Base-by-base conservation (phyloP, 192 early-diverging fungal genomes). In the Allomyces arbusculus region DNA sequence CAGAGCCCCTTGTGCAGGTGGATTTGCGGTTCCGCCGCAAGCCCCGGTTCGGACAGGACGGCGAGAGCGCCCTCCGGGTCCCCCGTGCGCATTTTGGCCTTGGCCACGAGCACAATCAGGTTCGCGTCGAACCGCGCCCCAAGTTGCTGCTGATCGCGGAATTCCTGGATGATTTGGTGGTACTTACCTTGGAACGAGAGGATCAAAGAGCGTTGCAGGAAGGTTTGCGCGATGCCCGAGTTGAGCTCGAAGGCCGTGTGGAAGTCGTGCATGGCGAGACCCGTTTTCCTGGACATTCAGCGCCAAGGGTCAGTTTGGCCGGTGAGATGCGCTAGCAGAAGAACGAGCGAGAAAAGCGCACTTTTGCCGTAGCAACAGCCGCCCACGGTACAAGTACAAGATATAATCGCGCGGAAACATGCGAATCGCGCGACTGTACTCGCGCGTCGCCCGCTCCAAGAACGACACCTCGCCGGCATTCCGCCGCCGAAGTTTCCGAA, bases 211-310 rank as follows among this genome's bases (percentile, higher is more conserved):
- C 80, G 58, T 71, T 76, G 67, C 28, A 55, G 61, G 61, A 79
- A 79, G 19, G 80, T 82, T 63, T 82, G 78, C 10, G 80, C 80
- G 43, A 82, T 82, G 16, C 74, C 69, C 19, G 80, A 67, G 66
- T 80, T 82, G 25, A 82, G 68, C 45, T 79, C 80, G 72, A 82
- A 82, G 0, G 80, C 80, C 7, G 78, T 67, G 44, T 80, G 78
- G 62, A 82, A 82, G 58, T 82, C 78, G 61, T 73, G 67, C 9
- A 76, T 82, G 22, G 80, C 73, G 58, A 78, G 78, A 50, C 70
- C 71, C 71, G 79, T 79, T 45, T 65, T 55, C 11, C 74, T 77
- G 2, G 11, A n/a, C 14, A 14, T 63, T 28, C 26, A 40, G 33
- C 3, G 24, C 23, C 25, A 7, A 7, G 3, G 4, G 7, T 40